Conservation (phyloP, 2,329 filamentous ascomycete species). For the Graphilbum ipis-grandicollis region DNA sequence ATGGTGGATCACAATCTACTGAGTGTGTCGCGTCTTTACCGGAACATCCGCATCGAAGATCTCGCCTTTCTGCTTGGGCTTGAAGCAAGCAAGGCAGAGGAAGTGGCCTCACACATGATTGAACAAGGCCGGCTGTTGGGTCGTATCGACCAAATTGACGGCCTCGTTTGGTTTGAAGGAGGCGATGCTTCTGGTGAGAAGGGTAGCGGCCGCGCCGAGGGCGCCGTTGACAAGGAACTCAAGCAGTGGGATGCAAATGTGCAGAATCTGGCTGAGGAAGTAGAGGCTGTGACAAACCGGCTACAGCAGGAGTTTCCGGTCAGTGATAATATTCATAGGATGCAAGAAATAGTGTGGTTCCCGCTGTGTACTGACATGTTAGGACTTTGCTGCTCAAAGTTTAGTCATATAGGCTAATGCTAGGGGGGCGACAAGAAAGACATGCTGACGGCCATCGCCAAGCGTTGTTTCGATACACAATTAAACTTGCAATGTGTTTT, state of each 20-base stretch:
- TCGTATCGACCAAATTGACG: constrained; percentile 85
- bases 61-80: constrained; percentile 65
- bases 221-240: constrained; percentile 51
- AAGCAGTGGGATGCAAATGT: constrained; percentile 83
- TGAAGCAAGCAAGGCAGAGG: constrained; percentile 66
- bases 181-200: constrained; percentile 53
- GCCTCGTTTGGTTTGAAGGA: constrained; percentile 71
- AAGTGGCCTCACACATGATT: constrained; percentile 87
- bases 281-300: constrained; percentile 69
- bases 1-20: constrained; percentile 94
- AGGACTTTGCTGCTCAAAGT: constrained; percentile 40
- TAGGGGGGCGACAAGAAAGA: no score
- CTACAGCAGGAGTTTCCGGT: constrained; percentile 68
- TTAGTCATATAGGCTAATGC: no score
- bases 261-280: constrained; percentile 59
- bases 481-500: no score
- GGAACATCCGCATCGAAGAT: constrained; percentile 58
- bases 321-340: no score
- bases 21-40: constrained; percentile 63
- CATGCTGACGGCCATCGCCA: no score
- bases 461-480: no score
- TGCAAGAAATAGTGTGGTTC: no score
- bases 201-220: constrained; percentile 47
- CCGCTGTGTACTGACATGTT: background rate
- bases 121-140: constrained; percentile 80